These are phyloP conservation scores for Fusarium nygamai DNA, from an alignment of 2,329 filamentous ascomycete genomes.

Conservation along the genomic window DNA sequence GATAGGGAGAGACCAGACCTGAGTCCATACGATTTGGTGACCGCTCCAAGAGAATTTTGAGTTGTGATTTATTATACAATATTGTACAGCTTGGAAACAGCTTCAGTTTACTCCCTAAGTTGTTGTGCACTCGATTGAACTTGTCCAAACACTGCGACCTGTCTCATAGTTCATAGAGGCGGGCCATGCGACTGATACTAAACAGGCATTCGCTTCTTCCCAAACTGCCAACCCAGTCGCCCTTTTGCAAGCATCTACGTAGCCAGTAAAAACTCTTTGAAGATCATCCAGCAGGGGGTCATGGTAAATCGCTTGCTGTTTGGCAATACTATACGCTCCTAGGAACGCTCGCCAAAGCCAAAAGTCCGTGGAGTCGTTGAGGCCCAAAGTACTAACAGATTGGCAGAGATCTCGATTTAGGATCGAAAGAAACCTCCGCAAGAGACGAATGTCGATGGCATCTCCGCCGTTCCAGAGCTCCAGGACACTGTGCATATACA, in stretches of 20 bases:
- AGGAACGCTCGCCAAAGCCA: constrained; percentile 38
- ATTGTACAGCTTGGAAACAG: neutral
- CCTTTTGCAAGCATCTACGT: constrained; percentile 10
- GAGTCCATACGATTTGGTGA: no score
- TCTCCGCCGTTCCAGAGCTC: constrained; percentile 19
- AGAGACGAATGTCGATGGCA: constrained; percentile 4
- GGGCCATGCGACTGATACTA: constrained; percentile 19
- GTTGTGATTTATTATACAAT: neutral
- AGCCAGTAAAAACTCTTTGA: neutral
- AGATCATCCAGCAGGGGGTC: neutral
- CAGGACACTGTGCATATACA: constrained; percentile 34
- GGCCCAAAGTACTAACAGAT: rapidly evolving
- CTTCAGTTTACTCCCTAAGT: no score
- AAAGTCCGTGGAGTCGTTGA: neutral
- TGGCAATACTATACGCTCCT: constrained; percentile 22
- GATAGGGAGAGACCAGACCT: neutral
- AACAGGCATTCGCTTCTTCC: constrained; percentile 1
- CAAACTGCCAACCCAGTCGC: neutral
- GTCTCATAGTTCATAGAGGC: neutral
- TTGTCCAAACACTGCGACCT: constrained; percentile 6
- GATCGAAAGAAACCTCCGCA: constrained; percentile 2
- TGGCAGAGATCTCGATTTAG: constrained; percentile 20
- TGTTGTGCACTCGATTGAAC: neutral
- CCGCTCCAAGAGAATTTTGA: neutral
- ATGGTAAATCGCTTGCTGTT: neutral